Base-by-base conservation (phyloP, 768 basidiomycete species). In the Chlorophyllum brunneum region DNA sequence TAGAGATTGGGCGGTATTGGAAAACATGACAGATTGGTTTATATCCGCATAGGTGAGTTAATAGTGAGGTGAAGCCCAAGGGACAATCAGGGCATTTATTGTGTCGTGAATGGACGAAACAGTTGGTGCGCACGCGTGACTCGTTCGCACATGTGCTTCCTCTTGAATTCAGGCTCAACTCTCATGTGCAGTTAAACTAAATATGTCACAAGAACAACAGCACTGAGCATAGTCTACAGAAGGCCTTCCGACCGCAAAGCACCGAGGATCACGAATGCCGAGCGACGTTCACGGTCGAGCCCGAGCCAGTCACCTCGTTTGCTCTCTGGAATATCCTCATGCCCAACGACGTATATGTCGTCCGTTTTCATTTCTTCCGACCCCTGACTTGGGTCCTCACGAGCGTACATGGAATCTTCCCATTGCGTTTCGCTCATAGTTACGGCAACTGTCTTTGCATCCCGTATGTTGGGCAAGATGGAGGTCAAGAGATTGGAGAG, bases 331-430 rank as follows among this genome's bases (percentile, higher is more conserved):
- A 76, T 67, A 40, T 79, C 81, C 15, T 81, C 82, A 38, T 82
- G 79, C 1, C 82, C 85, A 51, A 70, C 78, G 3, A 77, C 79
- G 60, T 82, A 89, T 7, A 88, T 73, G 51, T 83, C 79, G 18
- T 86, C 79, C 6, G 37, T 48, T 26, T 55, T 41, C 38, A 30
- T 50, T 20, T 33, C 42, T 59, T 54, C 37, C 40, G 57, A 11
- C 42, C 57, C 38, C 42, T 29, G 31, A 24, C 33, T 48, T 24
- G 36, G 54, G 15, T 84, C 83, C 63, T 88, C 87, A 13, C 82
- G 73, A 56, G 86, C 82, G 81, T 83, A 89, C 23, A 90, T 69
- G 1, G 89, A 82, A 58, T 91, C 90, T 47, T 87, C 84, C 89
- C 87, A 91, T 57, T 88, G 85, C 1, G 79, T 73, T 49, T 88